Evolutionary conservation across 106 monocot species (phyloP).

Genomic region (Narthecium ossifragum): DNA sequence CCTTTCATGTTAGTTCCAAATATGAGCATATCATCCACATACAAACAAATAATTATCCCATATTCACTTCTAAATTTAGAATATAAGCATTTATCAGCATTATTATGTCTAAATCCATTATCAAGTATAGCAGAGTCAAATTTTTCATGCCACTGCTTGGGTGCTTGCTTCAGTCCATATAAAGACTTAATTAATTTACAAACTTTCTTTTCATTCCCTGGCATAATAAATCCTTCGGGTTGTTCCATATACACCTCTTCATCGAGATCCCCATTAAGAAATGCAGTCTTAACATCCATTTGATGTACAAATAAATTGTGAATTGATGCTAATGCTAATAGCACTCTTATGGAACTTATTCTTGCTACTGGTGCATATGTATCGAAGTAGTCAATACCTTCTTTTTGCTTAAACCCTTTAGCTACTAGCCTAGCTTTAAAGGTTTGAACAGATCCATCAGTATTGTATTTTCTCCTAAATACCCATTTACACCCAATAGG

Average conservation of each 20-base stretch:
- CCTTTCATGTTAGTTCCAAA: neutral
- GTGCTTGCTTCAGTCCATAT: neutral
- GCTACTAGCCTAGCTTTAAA: neutral
- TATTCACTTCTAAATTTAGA: no score
- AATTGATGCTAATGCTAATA: neutral
- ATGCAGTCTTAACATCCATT: conserved; percentile 8
- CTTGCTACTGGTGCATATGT: neutral
- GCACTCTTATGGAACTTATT: neutral
- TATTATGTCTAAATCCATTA: no score
- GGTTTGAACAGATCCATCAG: neutral
- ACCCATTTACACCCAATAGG: neutral
- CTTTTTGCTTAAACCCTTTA: neutral
- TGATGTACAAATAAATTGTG: no score
- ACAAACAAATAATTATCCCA: no score
- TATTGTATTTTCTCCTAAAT: neutral
- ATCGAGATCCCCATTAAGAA: no score
- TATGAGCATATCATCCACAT: neutral
- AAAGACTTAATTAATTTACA: neutral
- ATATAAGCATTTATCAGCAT: no score
- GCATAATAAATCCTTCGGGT: no score
- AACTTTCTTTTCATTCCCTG: no score
- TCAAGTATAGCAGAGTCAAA: no score
- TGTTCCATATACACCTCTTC: no score
- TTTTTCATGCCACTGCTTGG: no score
- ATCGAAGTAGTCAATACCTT: neutral